Conservation (phyloP, 23 red algal species). For the Chondrus crispus region DNA sequence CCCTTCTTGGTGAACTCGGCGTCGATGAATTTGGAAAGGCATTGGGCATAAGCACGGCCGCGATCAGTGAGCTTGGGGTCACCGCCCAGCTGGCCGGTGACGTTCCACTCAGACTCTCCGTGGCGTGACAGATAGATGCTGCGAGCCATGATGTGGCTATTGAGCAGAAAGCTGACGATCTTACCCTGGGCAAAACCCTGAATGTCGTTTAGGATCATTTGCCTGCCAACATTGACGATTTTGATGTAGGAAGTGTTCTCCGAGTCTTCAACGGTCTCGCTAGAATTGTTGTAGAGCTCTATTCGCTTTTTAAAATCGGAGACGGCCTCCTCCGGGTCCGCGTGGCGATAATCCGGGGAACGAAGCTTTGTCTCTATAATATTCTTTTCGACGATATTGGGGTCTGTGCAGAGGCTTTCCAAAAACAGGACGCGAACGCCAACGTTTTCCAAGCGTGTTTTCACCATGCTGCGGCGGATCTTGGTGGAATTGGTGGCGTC, state of each 20-base stretch:
- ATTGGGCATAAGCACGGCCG: conserved; percentile 71
- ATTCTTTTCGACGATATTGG: conserved; percentile 89
- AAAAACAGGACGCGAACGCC: conserved; percentile 96
- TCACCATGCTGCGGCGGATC: conserved; percentile 70
- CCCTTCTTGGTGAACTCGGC: conserved; percentile 73
- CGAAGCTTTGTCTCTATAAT: conserved; percentile 89
- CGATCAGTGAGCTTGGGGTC: conserved; percentile 84
- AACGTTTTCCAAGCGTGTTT: conserved; percentile 72
- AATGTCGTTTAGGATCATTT: conserved; percentile 88
- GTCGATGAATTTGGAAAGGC: conserved; percentile 67
- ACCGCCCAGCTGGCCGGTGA: conserved; percentile 93
- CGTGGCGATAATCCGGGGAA: conserved; percentile 85
- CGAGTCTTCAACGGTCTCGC: conserved; percentile 72
- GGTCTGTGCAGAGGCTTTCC: conserved; percentile 86
- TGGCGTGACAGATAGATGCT: conserved; percentile 94
- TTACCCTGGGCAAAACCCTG: conserved; percentile 93
- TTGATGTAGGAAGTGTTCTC: conserved; percentile 89
- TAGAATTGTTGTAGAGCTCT: conserved; percentile 64
- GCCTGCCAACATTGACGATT: conserved; percentile 83
- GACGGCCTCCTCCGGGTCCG: conserved; percentile 83
- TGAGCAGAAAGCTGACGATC: conserved; percentile 92
- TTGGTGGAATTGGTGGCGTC: conserved; percentile 96
- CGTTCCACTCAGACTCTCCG: conserved; percentile 98
- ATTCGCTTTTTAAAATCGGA: conserved; percentile 91
- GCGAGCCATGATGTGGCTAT: conserved; percentile 84